Evolutionary conservation across 768 basidiomycete species (phyloP), one percentile per base, ranked within the genome.

Genomic region (Amanita thiersii): DNA sequence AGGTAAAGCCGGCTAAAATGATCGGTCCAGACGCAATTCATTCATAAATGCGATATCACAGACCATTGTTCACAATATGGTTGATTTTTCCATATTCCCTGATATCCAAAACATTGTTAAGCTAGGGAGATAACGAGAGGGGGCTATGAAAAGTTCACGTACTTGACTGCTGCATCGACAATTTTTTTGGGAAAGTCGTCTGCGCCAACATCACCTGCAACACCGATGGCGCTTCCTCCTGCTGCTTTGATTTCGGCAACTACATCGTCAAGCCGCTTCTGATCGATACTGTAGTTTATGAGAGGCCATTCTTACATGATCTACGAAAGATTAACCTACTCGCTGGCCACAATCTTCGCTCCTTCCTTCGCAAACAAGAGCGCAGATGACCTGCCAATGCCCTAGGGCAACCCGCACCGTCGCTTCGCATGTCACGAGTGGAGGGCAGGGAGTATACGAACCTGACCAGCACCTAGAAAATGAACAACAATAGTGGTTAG

Each of bases 21-120:
- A n/a, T 8, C n/a, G 24, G 23, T 20, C 47, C 15, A 47, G 20
- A 23, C 17, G n/a, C 2, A 3, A 18, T 17, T 12, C n/a, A 17
- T 9, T 3, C 10, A 14, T 21, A 24, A 11, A 20, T 28, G 8
- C 14, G 14, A 14, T 5, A 12, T 19, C 2, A 55, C 65, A 37
- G 20, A 72, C 77, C 81, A 48, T 90, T 90, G 63, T 89, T 89
- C 23, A 90, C 70, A 40, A 90, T 85, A 56, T 90, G 86, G 60
- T 91, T 87, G 37, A 91, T 79, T 56, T 86, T 84, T 18, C 86
- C 87, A 49, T 79, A 90, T 48, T 80, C 78, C 45, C 82, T 87
- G 53, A 21, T 29, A 29, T 9, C 25, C 10, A 14, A 25, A 36
- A 2, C 14, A 5, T 26, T 20, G 18, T 23, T 37, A 9, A 9